A percentile compares a stretch with the other conserved stretches of the same genome.
Conservation (phyloP, 2,329 filamentous ascomycete species). For the Huntiella savannae region DNA sequence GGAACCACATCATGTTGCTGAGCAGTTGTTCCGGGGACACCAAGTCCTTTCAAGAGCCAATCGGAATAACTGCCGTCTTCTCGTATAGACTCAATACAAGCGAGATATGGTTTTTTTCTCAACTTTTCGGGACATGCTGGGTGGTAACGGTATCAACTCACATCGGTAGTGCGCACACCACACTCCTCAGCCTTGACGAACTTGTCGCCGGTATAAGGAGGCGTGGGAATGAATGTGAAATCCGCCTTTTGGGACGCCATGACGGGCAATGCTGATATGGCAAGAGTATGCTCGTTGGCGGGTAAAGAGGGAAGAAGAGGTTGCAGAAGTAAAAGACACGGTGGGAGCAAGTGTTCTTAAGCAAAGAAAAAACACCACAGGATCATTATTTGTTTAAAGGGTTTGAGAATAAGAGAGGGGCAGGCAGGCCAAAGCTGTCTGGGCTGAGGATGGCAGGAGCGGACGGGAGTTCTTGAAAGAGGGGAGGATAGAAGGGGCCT, state of each 20-base stretch:
- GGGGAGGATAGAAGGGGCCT: background rate
- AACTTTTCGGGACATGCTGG: too few species aligned
- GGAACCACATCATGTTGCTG: too few species aligned
- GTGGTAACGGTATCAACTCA: conserved; percentile 16
- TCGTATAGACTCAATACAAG: too few species aligned
- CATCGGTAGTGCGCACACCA: conserved; percentile 24
- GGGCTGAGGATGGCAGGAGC: background rate
- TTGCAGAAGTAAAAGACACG: background rate
- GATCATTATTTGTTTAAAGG: background rate
- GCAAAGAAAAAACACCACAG: background rate
- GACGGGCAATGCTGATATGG: conserved; percentile 5
- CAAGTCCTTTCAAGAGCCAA: too few species aligned
- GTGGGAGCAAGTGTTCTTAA: conserved; percentile 2
- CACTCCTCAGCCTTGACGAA: conserved; percentile 52
- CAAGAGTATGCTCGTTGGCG: background rate
- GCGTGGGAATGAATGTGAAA: conserved; percentile 26
- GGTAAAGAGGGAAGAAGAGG: conserved; percentile 1
- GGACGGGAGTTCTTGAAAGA: background rate
- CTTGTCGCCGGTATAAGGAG: conserved; percentile 27
- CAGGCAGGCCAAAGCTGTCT: background rate
- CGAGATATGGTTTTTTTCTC: too few species aligned
- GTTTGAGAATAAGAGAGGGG: background rate
- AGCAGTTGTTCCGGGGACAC: too few species aligned
- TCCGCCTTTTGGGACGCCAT: conserved; percentile 18
- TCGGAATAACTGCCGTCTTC: too few species aligned